Conservation (phyloP, 148 eudicot genomes). For the Euryodendron excelsum region DNA sequence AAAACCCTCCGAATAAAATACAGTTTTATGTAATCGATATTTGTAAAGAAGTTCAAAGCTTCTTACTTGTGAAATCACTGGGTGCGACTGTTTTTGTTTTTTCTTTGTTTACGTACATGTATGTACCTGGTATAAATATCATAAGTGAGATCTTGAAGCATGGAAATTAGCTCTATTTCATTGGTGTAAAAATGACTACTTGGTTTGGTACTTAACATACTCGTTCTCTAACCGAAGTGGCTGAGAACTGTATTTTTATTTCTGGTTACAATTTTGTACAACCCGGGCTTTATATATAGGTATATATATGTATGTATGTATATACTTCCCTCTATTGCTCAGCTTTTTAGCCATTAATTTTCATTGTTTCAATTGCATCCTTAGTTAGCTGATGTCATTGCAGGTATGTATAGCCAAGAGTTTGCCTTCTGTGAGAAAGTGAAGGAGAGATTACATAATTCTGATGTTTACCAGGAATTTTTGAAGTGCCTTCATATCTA, state of each 20-base stretch:
- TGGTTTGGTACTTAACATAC: background rate
- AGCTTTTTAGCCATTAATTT: background rate
- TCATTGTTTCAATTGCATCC: background rate
- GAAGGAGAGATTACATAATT: conserved; percentile 38
- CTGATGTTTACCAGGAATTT: conserved; percentile 37
- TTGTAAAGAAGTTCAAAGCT: background rate
- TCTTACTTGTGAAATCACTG: background rate
- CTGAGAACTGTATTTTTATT: background rate
- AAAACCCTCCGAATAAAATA: background rate
- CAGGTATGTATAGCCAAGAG: conserved; percentile 40
- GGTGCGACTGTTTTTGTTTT: background rate
- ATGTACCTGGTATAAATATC: background rate
- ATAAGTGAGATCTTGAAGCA: background rate
- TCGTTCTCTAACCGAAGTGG: background rate
- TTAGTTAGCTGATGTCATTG: conserved; percentile 3
- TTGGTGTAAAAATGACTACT: background rate
- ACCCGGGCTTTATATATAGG: background rate
- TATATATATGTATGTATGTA: background rate
- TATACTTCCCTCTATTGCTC: background rate
- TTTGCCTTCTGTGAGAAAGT: conserved; percentile 44
- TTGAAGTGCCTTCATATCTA: conserved; percentile 36
- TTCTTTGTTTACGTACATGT: background rate
- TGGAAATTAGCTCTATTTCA: background rate
- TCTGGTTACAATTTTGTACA: background rate
- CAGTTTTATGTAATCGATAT: background rate